phyloP scores from a whole-genome alignment of 352 stramenopile species.

The Pythium oligandrum region DNA sequence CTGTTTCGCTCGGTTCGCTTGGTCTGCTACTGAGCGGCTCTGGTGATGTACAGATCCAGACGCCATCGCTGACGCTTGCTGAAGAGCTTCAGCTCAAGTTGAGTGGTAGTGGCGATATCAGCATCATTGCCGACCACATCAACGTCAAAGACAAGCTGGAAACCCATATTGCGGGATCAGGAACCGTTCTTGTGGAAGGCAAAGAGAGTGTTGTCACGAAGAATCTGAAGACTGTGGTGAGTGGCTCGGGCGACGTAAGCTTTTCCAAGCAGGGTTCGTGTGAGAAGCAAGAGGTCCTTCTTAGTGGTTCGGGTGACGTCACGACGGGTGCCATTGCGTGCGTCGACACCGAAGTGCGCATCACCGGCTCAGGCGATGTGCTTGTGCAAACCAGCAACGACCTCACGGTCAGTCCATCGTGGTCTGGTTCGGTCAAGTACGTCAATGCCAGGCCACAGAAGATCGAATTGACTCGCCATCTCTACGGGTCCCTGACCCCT shows the following conservation, averaged over 20 bases:
- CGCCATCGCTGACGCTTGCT: slow-evolving; percentile 9
- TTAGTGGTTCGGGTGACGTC: slow-evolving; percentile 41
- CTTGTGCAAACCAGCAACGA: slow-evolving; percentile 44
- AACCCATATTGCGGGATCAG: slow-evolving; percentile 12
- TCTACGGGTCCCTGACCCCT: neutral
- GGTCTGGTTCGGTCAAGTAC: slow-evolving; percentile 17
- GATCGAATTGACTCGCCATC: slow-evolving; percentile 4
- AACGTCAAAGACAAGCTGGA: slow-evolving; percentile 10
- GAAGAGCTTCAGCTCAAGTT: slow-evolving; percentile 12
- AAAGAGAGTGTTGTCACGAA: slow-evolving; percentile 20
- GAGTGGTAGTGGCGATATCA: slow-evolving; percentile 10
- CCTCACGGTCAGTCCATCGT: slow-evolving; percentile 13
- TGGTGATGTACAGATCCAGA: slow-evolving; percentile 30
- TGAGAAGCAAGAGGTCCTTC: slow-evolving; percentile 37
- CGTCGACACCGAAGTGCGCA: slow-evolving; percentile 25
- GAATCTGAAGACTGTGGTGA: slow-evolving; percentile 38
- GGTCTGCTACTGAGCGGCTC: slow-evolving; percentile 21
- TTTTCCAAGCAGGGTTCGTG: slow-evolving; percentile 36
- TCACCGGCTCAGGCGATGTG: slow-evolving; percentile 40
- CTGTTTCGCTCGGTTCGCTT: slow-evolving; percentile 33
- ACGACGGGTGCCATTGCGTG: slow-evolving; percentile 43
- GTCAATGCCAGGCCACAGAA: slow-evolving; percentile 3
- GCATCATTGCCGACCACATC: slow-evolving; percentile 11
- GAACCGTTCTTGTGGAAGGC: slow-evolving; percentile 13
- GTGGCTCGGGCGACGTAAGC: slow-evolving; percentile 37